These are phyloP conservation scores for Aspergillus awamori DNA, from an alignment of 2,329 filamentous ascomycete genomes.

Conservation along the genomic window DNA sequence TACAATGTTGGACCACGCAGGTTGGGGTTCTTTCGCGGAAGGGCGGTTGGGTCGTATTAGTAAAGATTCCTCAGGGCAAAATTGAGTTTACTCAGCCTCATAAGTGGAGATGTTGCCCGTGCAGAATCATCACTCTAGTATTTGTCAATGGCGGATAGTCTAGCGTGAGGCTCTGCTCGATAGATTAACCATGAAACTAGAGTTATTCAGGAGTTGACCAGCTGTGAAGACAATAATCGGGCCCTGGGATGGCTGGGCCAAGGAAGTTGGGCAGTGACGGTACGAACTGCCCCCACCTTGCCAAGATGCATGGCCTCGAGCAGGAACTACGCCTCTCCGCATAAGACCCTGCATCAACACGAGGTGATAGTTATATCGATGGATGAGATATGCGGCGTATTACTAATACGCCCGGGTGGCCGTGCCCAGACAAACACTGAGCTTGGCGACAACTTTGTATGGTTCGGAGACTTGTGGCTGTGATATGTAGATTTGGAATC, in stretches of 20 bases:
- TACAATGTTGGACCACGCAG: neutral
- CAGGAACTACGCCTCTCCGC: neutral
- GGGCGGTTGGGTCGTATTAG: constrained; percentile 13
- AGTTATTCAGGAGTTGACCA: neutral
- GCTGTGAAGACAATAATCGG: neutral
- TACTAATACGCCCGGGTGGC: constrained; percentile 22
- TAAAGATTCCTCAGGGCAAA: neutral
- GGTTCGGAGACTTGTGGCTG: constrained; percentile 11
- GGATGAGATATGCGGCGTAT: constrained; percentile 16
- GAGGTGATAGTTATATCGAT: neutral
- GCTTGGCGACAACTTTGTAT: constrained; percentile 4
- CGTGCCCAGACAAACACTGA: neutral
- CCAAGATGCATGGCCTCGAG: neutral
- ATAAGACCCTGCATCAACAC: neutral
- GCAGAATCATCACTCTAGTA: neutral
- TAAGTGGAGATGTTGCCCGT: neutral
- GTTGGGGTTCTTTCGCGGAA: neutral
- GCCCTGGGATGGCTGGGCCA: neutral
- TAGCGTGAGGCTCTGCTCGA: neutral
- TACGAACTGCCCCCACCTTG: neutral
- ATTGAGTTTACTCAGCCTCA: constrained; percentile 2
- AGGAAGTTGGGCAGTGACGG: neutral
- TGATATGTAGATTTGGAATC: constrained; percentile 17
- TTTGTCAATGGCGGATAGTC: neutral
- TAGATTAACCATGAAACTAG: neutral